Evolutionary conservation across 2,329 filamentous ascomycete genomes (phyloP).

Genomic region (Beauveria bassiana): DNA sequence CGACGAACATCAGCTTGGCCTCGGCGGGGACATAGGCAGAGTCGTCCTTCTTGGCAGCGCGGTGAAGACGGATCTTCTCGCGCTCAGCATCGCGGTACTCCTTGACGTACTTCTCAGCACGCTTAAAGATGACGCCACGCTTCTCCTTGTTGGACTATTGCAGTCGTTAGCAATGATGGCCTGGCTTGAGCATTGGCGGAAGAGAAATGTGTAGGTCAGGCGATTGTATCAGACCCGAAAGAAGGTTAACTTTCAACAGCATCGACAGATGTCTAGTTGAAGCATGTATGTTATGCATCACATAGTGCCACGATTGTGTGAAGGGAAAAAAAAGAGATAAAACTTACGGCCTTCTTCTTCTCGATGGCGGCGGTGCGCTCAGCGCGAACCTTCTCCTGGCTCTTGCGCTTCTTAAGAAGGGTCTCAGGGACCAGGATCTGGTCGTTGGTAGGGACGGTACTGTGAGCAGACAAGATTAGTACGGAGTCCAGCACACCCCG

Average conservation of each 20-base stretch:
- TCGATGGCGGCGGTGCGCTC: slow-evolving; percentile 70
- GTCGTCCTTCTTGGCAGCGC: slow-evolving; percentile 84
- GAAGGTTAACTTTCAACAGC: slow-evolving; percentile 98
- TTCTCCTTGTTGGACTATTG: slow-evolving; percentile 94
- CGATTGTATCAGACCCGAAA: slow-evolving; percentile 86
- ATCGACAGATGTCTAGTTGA: slow-evolving; percentile 96
- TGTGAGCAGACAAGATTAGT: slow-evolving; percentile 65
- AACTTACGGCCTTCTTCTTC: slow-evolving; percentile 84
- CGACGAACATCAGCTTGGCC: slow-evolving; percentile 92
- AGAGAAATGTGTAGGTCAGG: slow-evolving; percentile 21
- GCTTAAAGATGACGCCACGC: slow-evolving; percentile 98
- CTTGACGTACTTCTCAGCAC: slow-evolving; percentile 98
- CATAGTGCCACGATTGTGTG: slow-evolving; percentile 25
- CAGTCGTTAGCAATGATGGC: slow-evolving; percentile 28
- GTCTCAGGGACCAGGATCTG: slow-evolving; percentile 98
- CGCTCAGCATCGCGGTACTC: slow-evolving; percentile 98
- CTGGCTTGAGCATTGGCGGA: neutral
- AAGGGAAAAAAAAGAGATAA: neutral
- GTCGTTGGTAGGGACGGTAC: slow-evolving; percentile 87
- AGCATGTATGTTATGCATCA: slow-evolving; percentile 81
- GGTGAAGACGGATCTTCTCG: slow-evolving; percentile 91
- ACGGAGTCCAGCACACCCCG: slow-evolving; percentile 60
- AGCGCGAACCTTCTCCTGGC: slow-evolving; percentile 97
- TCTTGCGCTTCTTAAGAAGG: slow-evolving; percentile 99
- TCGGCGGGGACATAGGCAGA: slow-evolving; percentile 92